Conservation (phyloP, 441 rosid genomes). For the Macaranga tanarius region DNA sequence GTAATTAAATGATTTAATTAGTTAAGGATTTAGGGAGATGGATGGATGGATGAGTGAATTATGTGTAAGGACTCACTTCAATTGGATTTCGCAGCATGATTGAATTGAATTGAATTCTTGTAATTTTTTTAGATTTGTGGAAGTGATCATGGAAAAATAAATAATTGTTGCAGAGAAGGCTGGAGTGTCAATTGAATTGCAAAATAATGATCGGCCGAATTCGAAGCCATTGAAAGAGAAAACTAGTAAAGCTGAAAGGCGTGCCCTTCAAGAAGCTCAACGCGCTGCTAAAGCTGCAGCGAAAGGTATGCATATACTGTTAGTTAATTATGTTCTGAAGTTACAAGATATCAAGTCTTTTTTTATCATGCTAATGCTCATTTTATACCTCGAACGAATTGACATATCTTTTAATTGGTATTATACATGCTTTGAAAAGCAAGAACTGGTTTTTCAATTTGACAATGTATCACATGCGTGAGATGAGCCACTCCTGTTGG, state of each 20-base stretch:
- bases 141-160: neutral
- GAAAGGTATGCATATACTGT: conserved; percentile 48
- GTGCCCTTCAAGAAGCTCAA: conserved; percentile 79
- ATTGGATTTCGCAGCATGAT: too few species aligned
- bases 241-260: conserved; percentile 80
- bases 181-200: conserved; percentile 32
- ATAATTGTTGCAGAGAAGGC: conserved; percentile 49
- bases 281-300: conserved; percentile 74
- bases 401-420: neutral
- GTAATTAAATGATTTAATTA: neutral
- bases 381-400: neutral
- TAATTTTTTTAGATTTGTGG: neutral
- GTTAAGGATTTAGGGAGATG: too few species aligned
- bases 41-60: too few species aligned
- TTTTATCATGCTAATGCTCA: neutral
- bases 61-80: too few species aligned
- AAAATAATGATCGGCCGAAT: conserved; percentile 37
- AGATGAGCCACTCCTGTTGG: conserved; percentile 3
- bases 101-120: neutral
- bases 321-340: conserved; percentile 4
- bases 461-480: neutral
- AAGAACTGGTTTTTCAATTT: neutral
- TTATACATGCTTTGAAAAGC: neutral
- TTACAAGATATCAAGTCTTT: neutral
- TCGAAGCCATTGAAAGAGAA: conserved; percentile 59